phyloP scores from a whole-genome alignment of 2,329 filamentous ascomycete species.

The Lasiodiplodia hormozganensis region DNA sequence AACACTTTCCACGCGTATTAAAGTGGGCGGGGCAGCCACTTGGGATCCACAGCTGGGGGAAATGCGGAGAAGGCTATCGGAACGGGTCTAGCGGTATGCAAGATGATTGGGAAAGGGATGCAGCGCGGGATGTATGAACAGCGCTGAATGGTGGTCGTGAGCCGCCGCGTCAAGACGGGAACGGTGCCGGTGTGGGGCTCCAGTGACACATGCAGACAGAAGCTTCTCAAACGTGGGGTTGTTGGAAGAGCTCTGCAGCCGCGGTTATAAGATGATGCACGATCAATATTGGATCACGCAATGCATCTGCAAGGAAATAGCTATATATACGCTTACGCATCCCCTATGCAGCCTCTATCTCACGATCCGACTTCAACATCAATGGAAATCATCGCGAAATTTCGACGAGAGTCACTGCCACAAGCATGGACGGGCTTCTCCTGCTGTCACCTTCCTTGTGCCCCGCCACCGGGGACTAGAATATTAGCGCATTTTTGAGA shows the following conservation, averaged over 20 bases:
- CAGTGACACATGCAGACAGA: neutral
- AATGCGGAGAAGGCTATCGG: neutral
- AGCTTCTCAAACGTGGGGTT: too few species aligned
- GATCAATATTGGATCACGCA: slow-evolving; percentile 7
- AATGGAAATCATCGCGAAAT: neutral
- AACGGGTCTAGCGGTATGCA: neutral
- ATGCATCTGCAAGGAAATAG: neutral
- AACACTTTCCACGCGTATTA: too few species aligned
- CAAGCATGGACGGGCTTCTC: neutral
- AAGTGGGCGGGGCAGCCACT: too few species aligned
- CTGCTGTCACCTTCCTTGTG: slow-evolving; percentile 6
- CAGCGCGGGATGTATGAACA: slow-evolving; percentile 1
- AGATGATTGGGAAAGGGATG: slow-evolving; percentile 6
- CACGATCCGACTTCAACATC: neutral
- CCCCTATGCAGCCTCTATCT: neutral
- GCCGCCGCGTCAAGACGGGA: slow-evolving; percentile 7
- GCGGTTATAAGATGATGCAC: slow-evolving; percentile 1
- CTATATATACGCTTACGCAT: neutral
- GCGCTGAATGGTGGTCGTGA: neutral
- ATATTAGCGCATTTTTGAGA: slow-evolving; percentile 10
- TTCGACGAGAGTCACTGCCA: too few species aligned
- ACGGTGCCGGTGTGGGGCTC: slow-evolving; percentile 3
- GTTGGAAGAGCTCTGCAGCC: neutral
- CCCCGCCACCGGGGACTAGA: slow-evolving; percentile 2
- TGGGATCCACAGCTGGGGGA: too few species aligned